Base-by-base conservation (phyloP, 1,284 basidiomycete species). In the Peniophora sp. region DNA sequence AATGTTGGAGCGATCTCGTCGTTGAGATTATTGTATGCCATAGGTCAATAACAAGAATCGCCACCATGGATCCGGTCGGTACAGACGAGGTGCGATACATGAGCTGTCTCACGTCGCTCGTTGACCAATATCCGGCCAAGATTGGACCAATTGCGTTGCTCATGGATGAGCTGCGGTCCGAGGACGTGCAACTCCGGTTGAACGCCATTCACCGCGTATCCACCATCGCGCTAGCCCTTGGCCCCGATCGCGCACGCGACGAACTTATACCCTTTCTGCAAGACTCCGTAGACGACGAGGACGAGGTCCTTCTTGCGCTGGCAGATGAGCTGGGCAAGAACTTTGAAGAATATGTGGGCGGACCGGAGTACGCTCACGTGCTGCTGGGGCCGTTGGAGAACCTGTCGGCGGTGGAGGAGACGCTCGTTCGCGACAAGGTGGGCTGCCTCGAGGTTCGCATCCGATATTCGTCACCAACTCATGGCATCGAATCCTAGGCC, bases 251-350 rank as follows among this genome's bases (percentile, higher is more conserved):
- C 57, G 90, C 96, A 34, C 85, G 97, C 56, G 92, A 96, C 54
- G 97, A 99, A 68, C 82, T 99, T 57, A 84, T 99, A 57, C 92
- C 95, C 1, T 99, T 99, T 75, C 79, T 99, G 52, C 89, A 94
- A 72, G 96, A 99, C 64, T 97, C 94, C 35, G 85, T 99, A 59
- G 97, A 99, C 68, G 97, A 99, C 64, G 97, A 99, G 71, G 97
- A 99, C 67, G 97, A 99, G 66, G 96, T 99, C 24, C 75, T 99
- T 36, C 80, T 99, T 37, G 97, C 96, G 3, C 76, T 99, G 50
- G 95, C 96, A 18, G 96, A 98, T 62, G 97, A 99, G 69, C 75
- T 99, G 20, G 97, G 96, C 50, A 82, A 79, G 65, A 91, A 88
- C 64, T 90, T 91, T 59, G 89, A 94, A 58, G 92, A 99, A 61